phyloP scores from a whole-genome alignment of 2,329 filamentous ascomycete genomes.

The Daldinia sp. region DNA sequence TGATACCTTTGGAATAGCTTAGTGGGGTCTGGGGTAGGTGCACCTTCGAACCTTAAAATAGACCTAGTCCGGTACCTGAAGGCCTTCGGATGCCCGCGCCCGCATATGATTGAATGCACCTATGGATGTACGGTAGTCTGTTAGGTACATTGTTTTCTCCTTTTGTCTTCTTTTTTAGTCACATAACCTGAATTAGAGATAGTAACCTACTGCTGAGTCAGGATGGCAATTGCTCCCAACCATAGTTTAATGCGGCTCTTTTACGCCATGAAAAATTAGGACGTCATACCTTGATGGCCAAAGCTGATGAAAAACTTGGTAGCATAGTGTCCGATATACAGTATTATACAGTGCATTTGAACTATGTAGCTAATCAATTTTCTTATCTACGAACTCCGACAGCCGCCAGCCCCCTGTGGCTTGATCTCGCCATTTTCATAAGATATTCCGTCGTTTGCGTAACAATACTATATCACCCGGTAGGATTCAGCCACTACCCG shows the following conservation, averaged over 20 bases:
- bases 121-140: neutral
- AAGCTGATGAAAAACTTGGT: neutral
- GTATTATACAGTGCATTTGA: slow-evolving; percentile 14
- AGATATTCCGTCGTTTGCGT: slow-evolving; percentile 33
- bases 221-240: neutral
- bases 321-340: slow-evolving; percentile 18
- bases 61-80: slow-evolving; percentile 27
- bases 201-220: neutral
- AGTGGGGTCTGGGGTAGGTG: slow-evolving; percentile 41
- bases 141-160: neutral
- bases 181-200: neutral
- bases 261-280: neutral
- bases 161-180: neutral
- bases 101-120: neutral
- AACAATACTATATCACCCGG: slow-evolving; percentile 25
- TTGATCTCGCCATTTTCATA: slow-evolving; percentile 39
- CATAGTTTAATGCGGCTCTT: neutral
- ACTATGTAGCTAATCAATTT: slow-evolving; percentile 31
- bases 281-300: slow-evolving; percentile 1
- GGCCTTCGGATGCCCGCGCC: slow-evolving; percentile 13
- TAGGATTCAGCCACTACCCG: slow-evolving; percentile 20
- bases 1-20: slow-evolving; percentile 21
- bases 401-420: slow-evolving; percentile 38
- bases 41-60: slow-evolving; percentile 34
- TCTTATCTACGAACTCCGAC: slow-evolving; percentile 28